Evolutionary conservation across 257 asterid species (phyloP).

Genomic region (Datura wrightii): DNA sequence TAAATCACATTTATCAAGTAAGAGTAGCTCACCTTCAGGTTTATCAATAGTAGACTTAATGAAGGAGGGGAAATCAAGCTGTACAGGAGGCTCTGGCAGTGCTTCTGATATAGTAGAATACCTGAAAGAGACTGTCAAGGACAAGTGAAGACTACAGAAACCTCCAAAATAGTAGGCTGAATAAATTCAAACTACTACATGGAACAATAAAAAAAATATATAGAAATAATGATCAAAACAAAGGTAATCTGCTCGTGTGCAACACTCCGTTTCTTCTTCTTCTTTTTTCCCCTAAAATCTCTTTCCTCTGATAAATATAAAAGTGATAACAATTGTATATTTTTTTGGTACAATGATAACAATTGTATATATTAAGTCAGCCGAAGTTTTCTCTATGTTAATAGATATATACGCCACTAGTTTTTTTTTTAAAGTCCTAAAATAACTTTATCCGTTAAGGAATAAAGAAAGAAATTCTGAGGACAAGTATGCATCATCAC

Average conservation of each 20-base stretch:
- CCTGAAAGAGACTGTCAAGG: constrained; percentile 75
- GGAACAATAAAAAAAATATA: constrained; percentile 15
- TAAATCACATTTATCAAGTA: neutral
- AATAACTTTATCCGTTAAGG: neutral
- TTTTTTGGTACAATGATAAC: neutral
- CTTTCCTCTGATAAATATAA: neutral
- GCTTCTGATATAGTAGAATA: constrained; percentile 58
- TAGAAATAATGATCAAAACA: neutral
- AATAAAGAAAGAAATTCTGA: neutral
- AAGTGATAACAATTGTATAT: neutral
- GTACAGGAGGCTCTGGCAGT: constrained; percentile 37
- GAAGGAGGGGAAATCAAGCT: constrained; percentile 54
- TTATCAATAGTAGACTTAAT: constrained; percentile 59
- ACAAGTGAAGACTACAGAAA: constrained; percentile 54
- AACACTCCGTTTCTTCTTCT: neutral
- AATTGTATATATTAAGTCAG: neutral
- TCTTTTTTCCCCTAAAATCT: neutral
- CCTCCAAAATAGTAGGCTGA: constrained; percentile 33
- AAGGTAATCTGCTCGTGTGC: neutral
- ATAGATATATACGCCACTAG: neutral
- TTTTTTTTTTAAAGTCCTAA: too few relatives aligned
- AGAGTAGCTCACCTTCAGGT: constrained; percentile 59
- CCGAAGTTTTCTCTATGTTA: neutral
- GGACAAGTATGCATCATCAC: neutral
- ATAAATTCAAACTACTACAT: neutral